Evolutionary conservation across 1,139 yeast genomes (phyloP), one percentile per base, ranked within the genome.

Genomic region (Yamadazyma jaroonii): DNA sequence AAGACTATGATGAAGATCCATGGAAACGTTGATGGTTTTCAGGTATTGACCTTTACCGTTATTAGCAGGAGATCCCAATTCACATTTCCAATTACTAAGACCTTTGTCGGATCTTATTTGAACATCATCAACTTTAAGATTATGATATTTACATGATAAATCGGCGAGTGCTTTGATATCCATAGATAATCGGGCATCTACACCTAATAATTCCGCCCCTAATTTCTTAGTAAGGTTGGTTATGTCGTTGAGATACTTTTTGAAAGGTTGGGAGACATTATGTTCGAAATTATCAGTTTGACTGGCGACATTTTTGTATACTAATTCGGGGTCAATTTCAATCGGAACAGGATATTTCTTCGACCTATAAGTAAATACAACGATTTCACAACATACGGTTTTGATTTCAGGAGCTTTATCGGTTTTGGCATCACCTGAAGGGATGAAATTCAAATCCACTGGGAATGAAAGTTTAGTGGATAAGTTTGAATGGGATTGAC

Each of bases 241-340:
- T 7, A 65, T 46, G 20, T 64, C 60, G 2, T 49, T 46, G 14
- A 62, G 49, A 41, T 64, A 56, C 7, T 57, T 54, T 37, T 61
- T 59, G 50, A 67, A 67, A 25, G 56, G 62, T 23, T 57, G 53
- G 6, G 64, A 50, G 3, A 70, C 60, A 9, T 68, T 59, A 17
- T 57, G 43, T 44, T 70, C 74, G 39, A 69, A 69, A 32, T 61
- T 60, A 27, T 59, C 69, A 6, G 35, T 35, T n/a, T 42, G 44
- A 10, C 50, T 47, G 14, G 52, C 54, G 9, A 36, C 26, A 23
- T 59, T 61, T 9, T 50, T 49, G 48, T 62, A 70, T 31, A 68
- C 59, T 64, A 69, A 57, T 27, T 67, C 74, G 31, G 67, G 70
- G 33, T 62, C 64, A 37, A 71, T 53, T 40, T 69, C 74, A 10